These are phyloP conservation scores for Zygosaccharomyces lentus DNA, from an alignment of 805 yeast species.

Conservation along the genomic window DNA sequence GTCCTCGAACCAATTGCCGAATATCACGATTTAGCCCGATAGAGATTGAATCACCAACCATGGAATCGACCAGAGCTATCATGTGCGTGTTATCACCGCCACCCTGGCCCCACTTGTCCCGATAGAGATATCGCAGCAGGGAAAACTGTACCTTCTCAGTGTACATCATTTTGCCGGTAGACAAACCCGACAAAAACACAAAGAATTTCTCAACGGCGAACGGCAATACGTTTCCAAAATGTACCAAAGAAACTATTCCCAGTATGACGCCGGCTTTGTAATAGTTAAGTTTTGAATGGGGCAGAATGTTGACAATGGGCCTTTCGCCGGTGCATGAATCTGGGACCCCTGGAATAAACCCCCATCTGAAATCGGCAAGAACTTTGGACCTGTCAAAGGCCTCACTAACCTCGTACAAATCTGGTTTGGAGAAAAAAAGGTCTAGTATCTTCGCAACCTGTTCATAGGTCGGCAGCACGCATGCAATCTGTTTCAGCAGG, in stretches of 20 bases:
- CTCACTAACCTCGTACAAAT: constrained; percentile 13
- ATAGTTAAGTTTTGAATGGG: constrained; percentile 23
- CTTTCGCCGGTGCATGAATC: constrained; percentile 3
- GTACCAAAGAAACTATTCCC: constrained; percentile 18
- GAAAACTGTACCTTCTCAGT: constrained; percentile 30
- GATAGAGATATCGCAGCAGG: constrained; percentile 17
- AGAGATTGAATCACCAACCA: constrained; percentile 18
- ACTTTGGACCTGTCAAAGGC: constrained; percentile 22
- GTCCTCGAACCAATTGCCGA: constrained; percentile 12
- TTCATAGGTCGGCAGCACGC: constrained; percentile 24
- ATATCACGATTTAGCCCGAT: constrained; percentile 28
- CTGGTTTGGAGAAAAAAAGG: constrained; percentile 17
- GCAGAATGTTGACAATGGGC: constrained; percentile 8
- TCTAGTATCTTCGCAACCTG: constrained; percentile 12
- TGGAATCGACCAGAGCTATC: constrained; percentile 11
- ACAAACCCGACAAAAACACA: constrained; percentile 26
- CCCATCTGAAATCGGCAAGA: constrained; percentile 19
- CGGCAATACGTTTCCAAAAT: constrained; percentile 19
- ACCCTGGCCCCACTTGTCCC: constrained; percentile 12
- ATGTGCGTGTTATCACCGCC: constrained; percentile 29
- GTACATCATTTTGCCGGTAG: constrained; percentile 27
- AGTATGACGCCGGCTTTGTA: constrained; percentile 30
- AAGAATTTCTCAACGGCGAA: constrained; percentile 18
- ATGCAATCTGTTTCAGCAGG: constrained; percentile 10
- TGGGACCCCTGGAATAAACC: constrained; percentile 12